A percentile compares a stretch with the other conserved stretches of the same genome.
Evolutionary conservation across 495 filamentous ascomycete species (phyloP).

Genomic region (Penicillium coffeae): DNA sequence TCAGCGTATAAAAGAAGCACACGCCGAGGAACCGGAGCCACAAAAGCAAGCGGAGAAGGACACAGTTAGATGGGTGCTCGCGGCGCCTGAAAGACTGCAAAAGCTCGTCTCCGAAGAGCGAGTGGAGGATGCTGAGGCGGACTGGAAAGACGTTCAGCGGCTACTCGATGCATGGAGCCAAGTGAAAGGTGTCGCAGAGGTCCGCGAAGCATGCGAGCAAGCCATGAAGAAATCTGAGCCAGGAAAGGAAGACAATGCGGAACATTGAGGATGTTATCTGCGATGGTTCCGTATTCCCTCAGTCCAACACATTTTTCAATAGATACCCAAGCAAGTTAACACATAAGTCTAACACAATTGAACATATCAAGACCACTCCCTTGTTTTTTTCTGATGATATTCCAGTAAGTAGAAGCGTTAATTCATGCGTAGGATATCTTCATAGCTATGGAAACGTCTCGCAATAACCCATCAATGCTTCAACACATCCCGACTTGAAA

Average conservation of each 20-base stretch:
- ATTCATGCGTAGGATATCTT: no score
- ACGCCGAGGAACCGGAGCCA: conserved; percentile 26
- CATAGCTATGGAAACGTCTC: no score
- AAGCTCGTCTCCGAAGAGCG: conserved; percentile 48
- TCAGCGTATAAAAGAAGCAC: conserved; percentile 33
- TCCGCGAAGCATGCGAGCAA: conserved; percentile 56
- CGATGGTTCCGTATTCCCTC: not conserved
- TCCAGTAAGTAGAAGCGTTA: no score
- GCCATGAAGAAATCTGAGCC: conserved; percentile 39
- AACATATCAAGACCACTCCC: no score
- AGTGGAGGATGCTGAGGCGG: conserved; percentile 48
- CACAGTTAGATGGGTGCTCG: conserved; percentile 69
- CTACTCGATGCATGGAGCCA: conserved; percentile 52
- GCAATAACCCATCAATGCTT: not conserved
- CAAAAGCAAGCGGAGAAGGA: conserved; percentile 51
- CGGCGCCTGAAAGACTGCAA: conserved; percentile 49
- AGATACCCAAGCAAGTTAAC: conserved; percentile 8
- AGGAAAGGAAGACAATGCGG: no score
- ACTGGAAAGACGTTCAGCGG: conserved; percentile 31
- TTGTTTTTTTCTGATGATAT: no score
- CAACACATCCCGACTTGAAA: conserved; percentile 37
- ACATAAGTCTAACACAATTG: no score
- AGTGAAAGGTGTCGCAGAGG: conserved; percentile 58
- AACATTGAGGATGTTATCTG: no score
- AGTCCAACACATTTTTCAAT: not conserved